Evolutionary conservation across 768 basidiomycete species (phyloP).

Genomic region (Suillus spraguei): DNA sequence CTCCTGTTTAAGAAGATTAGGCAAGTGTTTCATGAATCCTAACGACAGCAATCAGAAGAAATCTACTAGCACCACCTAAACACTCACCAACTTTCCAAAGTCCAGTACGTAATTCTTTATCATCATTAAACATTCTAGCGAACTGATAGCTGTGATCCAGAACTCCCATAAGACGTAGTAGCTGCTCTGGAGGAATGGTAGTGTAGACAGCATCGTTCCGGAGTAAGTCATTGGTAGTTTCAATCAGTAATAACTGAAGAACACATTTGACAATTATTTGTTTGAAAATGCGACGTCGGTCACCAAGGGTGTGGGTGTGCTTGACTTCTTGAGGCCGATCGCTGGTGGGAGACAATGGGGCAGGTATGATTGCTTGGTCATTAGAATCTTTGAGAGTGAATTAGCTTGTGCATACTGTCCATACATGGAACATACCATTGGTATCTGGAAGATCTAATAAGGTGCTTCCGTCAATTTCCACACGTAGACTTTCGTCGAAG

Average conservation of each 20-base stretch:
- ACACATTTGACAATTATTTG: conserved; percentile 99
- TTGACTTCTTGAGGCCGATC: conserved; percentile 54
- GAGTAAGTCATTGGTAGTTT: conserved; percentile 94
- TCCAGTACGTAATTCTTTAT: conserved; percentile 94
- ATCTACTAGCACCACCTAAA: conserved; percentile 1
- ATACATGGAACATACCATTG: conserved; percentile 25
- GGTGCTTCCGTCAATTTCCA: conserved; percentile 69
- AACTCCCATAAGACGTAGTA: conserved; percentile 92
- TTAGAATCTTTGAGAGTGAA: conserved; percentile 53
- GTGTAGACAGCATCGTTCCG: conserved; percentile 91
- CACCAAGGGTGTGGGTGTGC: conserved; percentile 62
- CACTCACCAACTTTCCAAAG: conserved; percentile 98
- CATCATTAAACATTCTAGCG: conserved; percentile 95
- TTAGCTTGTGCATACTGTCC: conserved; percentile 4
- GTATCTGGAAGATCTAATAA: conserved; percentile 55
- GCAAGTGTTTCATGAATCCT: conserved; percentile 99
- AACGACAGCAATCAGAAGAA: conserved; percentile 3
- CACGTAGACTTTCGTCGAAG: conserved; percentile 90
- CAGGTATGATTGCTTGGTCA: conserved; percentile 74
- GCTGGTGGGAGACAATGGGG: conserved; percentile 81
- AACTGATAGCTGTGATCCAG: conserved; percentile 98
- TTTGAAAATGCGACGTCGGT: conserved; percentile 88
- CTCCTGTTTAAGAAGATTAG: conserved; percentile 97
- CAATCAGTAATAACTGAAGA: conserved; percentile 91
- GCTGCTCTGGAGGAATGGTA: conserved; percentile 92